phyloP scores from a whole-genome alignment of 306 rosid genomes.

The Vigna reflexopilosa region DNA sequence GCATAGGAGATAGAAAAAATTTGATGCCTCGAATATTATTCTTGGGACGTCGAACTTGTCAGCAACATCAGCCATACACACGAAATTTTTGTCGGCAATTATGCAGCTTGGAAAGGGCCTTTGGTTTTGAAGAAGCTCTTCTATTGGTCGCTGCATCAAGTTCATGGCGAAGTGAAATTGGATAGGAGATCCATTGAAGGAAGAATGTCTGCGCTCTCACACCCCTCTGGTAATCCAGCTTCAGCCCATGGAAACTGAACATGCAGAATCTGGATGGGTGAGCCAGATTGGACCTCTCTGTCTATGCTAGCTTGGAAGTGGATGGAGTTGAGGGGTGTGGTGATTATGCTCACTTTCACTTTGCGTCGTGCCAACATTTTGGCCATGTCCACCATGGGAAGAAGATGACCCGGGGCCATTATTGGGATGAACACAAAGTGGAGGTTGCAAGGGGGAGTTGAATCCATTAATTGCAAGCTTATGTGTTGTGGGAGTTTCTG shows the following conservation, averaged over 20 bases:
- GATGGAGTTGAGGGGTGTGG: constrained; percentile 65
- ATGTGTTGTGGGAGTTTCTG: too few species aligned
- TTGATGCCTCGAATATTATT: constrained; percentile 51
- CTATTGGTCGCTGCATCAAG: constrained; percentile 50
- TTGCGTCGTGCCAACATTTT: constrained; percentile 56
- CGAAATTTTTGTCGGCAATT: constrained; percentile 45
- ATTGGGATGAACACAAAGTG: constrained; percentile 70
- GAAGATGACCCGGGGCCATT: constrained; percentile 79
- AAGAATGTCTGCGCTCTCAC: constrained; percentile 55
- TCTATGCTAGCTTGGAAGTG: constrained; percentile 44
- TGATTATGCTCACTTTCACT: constrained; percentile 57
- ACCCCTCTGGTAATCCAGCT: constrained; percentile 56
- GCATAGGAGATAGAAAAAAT: constrained; percentile 52
- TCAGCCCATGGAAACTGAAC: constrained; percentile 41
- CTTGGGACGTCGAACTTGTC: constrained; percentile 53
- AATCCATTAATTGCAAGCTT: too few species aligned
- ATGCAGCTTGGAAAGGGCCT: constrained; percentile 53
- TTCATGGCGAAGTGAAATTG: constrained; percentile 50
- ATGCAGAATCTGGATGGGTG: constrained; percentile 45
- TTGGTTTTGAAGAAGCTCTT: constrained; percentile 37
- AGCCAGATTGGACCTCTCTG: constrained; percentile 46
- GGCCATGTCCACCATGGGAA: constrained; percentile 77
- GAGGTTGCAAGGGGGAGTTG: neutral
- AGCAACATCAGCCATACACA: constrained; percentile 47
- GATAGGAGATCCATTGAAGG: constrained; percentile 50